A percentile compares a stretch with the other conserved stretches of the same genome.
Evolutionary conservation across 768 basidiomycete species (phyloP).

Genomic region (Tylopilus subfusipes): DNA sequence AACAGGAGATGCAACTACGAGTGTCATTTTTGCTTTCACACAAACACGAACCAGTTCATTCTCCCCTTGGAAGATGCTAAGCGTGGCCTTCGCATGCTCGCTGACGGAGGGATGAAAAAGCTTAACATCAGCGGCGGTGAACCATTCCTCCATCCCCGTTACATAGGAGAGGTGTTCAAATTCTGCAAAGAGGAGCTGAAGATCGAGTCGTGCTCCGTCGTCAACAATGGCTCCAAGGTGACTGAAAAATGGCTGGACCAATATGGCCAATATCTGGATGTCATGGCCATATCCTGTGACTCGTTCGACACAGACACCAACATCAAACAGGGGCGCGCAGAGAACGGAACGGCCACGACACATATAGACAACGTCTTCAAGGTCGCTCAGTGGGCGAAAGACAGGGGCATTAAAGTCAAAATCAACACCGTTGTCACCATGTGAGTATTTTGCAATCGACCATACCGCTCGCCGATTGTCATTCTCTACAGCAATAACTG

Average conservation of each 20-base stretch:
- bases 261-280: slow-evolving; percentile 38
- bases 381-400: slow-evolving; percentile 35
- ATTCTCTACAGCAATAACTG: slow-evolving; percentile 31
- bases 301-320: slow-evolving; percentile 38
- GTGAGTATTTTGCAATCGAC: slow-evolving; percentile 3
- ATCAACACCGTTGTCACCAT: slow-evolving; percentile 36
- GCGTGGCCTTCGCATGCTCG: slow-evolving; percentile 31
- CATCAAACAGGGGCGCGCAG: slow-evolving; percentile 31
- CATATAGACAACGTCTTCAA: slow-evolving; percentile 35
- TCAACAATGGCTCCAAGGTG: slow-evolving; percentile 39
- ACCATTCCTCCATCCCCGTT: slow-evolving; percentile 36
- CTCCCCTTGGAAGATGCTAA: slow-evolving; percentile 37
- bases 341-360: slow-evolving; percentile 28
- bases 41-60: slow-evolving; percentile 33
- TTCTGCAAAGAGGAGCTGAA: slow-evolving; percentile 37
- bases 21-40: slow-evolving; percentile 43
- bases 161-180: slow-evolving; percentile 38
- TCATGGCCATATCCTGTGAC: slow-evolving; percentile 43
- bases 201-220: slow-evolving; percentile 35
- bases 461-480: not conserved
- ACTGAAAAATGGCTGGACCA: slow-evolving; percentile 39
- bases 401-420: slow-evolving; percentile 36
- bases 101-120: slow-evolving; percentile 34
- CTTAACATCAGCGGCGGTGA: slow-evolving; percentile 38
- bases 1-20: slow-evolving; percentile 33